Base-by-base conservation (phyloP, 805 yeast species). In the Yarrowia sp. region DNA sequence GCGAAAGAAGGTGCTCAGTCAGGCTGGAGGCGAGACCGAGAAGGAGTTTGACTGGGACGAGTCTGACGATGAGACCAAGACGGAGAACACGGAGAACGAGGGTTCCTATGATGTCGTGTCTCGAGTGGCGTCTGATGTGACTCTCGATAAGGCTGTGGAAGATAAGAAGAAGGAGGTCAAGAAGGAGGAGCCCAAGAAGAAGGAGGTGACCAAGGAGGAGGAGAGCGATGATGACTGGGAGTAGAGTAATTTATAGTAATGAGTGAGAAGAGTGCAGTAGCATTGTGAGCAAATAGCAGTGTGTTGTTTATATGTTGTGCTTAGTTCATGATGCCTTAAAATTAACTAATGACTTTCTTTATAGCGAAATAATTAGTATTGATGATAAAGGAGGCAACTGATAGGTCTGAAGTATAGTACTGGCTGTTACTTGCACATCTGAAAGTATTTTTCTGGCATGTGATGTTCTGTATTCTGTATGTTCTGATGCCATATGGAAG, bases 1-100 rank as follows among this genome's bases (percentile, higher is more conserved):
- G 75, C 83, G 97, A 75, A 88, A 88, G 77, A 83, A 84, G 72
- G 80, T 90, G 68, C 80, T 91, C 55, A 80, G 83, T 42, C 79
- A 78, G 69, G 79, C 79, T 64, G 74, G 75, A 8, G 78, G 76
- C 10, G 87, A 84, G 59, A 38, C 42, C 16, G 87, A 86, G 19
- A 59, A 59, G 70, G 85, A 71, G 52, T 64, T 69, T 36, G 42
- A 46, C n/a, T 69, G 71, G 71, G 71, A 64, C 36, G 70, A 70
- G 55, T 48, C 56, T 16, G 65, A 59, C 19, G 56, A 63, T 8
- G 56, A 63, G 40, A 46, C 55, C 48, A 16, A 48, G 55, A 40
- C 46, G 5, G 67, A 36, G 56, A 43, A 38, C 14, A 63, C 45
- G 5, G 64, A 58, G 16, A 63, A 52, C 8, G 65, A 59, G 3